These are phyloP conservation scores for Ananas comosus DNA, from an alignment of 176 grass and related monocot genomes.

Conservation along the genomic window DNA sequence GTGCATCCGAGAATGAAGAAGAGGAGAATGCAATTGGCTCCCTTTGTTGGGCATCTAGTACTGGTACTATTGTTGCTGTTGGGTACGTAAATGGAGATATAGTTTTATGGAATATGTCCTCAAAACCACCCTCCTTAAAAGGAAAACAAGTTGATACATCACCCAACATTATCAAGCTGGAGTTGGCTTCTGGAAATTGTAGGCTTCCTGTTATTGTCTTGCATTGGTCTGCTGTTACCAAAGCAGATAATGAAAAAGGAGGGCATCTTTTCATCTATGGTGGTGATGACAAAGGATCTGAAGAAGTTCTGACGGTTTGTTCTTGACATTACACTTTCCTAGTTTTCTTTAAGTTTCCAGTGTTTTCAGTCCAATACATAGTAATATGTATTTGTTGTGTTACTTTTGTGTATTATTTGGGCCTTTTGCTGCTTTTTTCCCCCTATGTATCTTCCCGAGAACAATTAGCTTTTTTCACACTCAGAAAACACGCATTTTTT, in stretches of 20 bases:
- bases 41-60: slow-evolving; percentile 72
- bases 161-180: slow-evolving; percentile 67
- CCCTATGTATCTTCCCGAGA: background rate
- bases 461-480: background rate
- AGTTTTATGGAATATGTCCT: slow-evolving; percentile 63
- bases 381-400: background rate
- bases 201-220: slow-evolving; percentile 93
- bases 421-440: slow-evolving; percentile 8
- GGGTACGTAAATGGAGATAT: slow-evolving; percentile 94
- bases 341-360: background rate
- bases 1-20: slow-evolving; percentile 41
- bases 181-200: slow-evolving; percentile 68
- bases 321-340: background rate
- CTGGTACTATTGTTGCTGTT: slow-evolving; percentile 49
- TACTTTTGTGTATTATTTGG: background rate
- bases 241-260: slow-evolving; percentile 42
- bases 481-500: no score
- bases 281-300: slow-evolving; percentile 95
- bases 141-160: slow-evolving; percentile 34
- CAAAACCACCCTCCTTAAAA: slow-evolving; percentile 41
- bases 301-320: slow-evolving; percentile 92
- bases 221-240: slow-evolving; percentile 59
- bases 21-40: slow-evolving; percentile 80
- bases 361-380: background rate
- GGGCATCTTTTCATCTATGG: slow-evolving; percentile 94